Evolutionary conservation across 2,329 filamentous ascomycete genomes (phyloP).

Genomic region (Fusarium sp.): DNA sequence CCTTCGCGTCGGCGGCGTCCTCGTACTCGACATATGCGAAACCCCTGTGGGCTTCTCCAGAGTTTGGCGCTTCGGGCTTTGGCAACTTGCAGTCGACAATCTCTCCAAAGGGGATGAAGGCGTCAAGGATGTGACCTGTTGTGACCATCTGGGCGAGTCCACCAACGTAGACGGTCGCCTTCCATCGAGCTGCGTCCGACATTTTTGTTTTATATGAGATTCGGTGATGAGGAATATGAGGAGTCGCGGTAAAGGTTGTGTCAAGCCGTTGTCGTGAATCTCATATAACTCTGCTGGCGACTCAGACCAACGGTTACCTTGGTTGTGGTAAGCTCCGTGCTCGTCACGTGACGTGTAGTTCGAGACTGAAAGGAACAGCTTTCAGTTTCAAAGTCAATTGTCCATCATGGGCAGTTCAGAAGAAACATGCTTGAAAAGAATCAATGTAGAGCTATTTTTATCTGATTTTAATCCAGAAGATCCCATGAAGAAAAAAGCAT

Average conservation of each 20-base stretch:
- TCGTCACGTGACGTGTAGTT: constrained; percentile 35
- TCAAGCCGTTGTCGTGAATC: constrained; percentile 18
- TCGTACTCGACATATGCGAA: constrained; percentile 99
- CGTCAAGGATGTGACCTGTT: constrained; percentile 81
- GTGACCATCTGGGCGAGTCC: constrained; percentile 86
- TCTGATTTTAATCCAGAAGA: no score
- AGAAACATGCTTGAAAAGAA: neutral
- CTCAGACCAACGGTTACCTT: constrained; percentile 10
- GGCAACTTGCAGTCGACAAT: constrained; percentile 92
- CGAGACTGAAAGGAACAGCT: neutral
- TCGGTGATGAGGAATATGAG: neutral
- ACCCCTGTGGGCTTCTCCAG: constrained; percentile 84
- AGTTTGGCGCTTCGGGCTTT: constrained; percentile 85
- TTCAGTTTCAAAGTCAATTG: neutral
- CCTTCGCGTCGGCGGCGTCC: constrained; percentile 83
- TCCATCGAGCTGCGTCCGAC: constrained; percentile 86
- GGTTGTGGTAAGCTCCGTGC: constrained; percentile 23
- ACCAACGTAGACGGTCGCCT: constrained; percentile 92
- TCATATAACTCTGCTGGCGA: constrained; percentile 18
- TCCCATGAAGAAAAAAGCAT: neutral
- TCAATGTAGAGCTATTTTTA: neutral
- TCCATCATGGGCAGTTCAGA: neutral
- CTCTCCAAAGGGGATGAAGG: constrained; percentile 97
- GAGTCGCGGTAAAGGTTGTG: constrained; percentile 5
- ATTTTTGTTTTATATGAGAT: constrained; percentile 59